Conservation (phyloP, 1,284 basidiomycete species). For the Sanghuangporus sanghuang region DNA sequence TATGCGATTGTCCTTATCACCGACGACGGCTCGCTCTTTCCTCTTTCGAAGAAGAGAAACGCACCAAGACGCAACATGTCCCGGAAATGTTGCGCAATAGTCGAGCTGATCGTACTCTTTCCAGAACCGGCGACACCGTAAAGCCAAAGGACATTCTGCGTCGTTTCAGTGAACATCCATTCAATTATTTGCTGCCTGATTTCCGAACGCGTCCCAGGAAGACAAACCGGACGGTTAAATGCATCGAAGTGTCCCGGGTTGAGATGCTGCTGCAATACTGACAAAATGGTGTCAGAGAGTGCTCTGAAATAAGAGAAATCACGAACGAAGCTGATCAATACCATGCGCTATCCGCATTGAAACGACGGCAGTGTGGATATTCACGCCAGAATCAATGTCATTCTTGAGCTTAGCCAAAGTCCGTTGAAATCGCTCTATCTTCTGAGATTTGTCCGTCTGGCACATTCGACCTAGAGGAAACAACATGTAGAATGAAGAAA, state of each 20-base stretch:
- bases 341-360: background rate
- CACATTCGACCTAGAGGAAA: background rate
- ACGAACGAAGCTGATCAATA: background rate
- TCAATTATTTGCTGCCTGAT: background rate
- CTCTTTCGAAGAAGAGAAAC: background rate
- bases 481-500: too few species aligned
- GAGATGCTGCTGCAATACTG: background rate
- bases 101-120: background rate
- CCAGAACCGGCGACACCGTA: background rate
- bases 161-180: background rate
- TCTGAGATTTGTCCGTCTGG: background rate
- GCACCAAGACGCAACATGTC: background rate
- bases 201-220: background rate
- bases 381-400: background rate
- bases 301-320: background rate
- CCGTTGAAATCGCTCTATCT: background rate
- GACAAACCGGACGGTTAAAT: background rate
- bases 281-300: background rate
- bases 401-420: too few species aligned
- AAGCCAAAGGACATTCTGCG: background rate
- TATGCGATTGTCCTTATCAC: background rate
- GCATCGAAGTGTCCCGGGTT: background rate
- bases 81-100: background rate
- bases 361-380: background rate
- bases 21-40: background rate